A percentile compares a stretch with the other conserved stretches of the same genome.
Conservation (phyloP, 129 eudicot genomes). For the Chrysanthemum lavandulifolium region DNA sequence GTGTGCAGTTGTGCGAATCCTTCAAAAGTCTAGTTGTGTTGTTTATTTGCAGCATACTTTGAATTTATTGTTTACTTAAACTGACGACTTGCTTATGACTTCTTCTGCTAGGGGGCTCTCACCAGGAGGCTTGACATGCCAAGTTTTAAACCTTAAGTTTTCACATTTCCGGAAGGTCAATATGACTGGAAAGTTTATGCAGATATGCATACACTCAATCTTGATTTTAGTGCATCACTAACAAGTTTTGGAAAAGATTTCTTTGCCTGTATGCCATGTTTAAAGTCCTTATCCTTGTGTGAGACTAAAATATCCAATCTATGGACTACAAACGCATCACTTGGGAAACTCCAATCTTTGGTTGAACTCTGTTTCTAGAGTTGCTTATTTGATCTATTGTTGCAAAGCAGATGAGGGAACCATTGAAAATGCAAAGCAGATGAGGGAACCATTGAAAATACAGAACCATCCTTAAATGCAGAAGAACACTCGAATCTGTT, state of each 20-base stretch:
- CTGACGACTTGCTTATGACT: slow-evolving; percentile 6
- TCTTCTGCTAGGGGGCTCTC: slow-evolving; percentile 62
- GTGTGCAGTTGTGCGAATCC: no score
- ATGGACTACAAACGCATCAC: slow-evolving; percentile 87
- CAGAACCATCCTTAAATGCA: slow-evolving; percentile 21
- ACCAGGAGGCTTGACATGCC: slow-evolving; percentile 66
- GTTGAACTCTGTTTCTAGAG: slow-evolving; percentile 87
- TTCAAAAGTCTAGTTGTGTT: not conserved
- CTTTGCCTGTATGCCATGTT: slow-evolving; percentile 78
- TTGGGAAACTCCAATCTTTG: slow-evolving; percentile 64
- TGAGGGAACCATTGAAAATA: slow-evolving; percentile 32
- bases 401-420: no score
- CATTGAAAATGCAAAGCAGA: slow-evolving; percentile 21
- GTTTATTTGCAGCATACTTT: not conserved
- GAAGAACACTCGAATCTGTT: slow-evolving; percentile 17
- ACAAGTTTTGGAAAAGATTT: slow-evolving; percentile 76
- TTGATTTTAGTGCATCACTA: slow-evolving; percentile 93
- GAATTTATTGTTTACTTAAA: not conserved
- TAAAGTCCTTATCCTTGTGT: slow-evolving; percentile 72
- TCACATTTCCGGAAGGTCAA: slow-evolving; percentile 88
- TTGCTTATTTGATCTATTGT: no score
- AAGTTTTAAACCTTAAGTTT: slow-evolving; percentile 57
- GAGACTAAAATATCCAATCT: slow-evolving; percentile 77
- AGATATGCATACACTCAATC: slow-evolving; percentile 67
- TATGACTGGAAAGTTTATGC: slow-evolving; percentile 68